phyloP scores from a whole-genome alignment of 2,329 filamentous ascomycete genomes.

The Diaporthe sp. region DNA sequence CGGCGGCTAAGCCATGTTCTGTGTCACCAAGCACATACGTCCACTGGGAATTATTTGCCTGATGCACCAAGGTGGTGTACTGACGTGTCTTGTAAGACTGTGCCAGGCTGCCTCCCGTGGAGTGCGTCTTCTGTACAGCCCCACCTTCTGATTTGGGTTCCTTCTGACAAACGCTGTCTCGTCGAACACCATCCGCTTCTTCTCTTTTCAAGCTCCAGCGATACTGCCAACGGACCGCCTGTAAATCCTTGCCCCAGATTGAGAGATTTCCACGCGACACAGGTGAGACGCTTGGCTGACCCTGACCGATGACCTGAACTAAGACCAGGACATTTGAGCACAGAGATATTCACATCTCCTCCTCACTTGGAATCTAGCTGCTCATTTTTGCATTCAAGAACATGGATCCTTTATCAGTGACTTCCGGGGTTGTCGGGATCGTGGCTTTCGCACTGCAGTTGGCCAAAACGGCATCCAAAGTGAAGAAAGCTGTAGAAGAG shows the following conservation, averaged over 20 bases:
- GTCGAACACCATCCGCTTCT: too few species aligned
- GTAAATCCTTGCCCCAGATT: too few species aligned
- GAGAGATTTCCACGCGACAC: too few species aligned
- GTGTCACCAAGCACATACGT: neutral
- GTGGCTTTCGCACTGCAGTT: constrained; percentile 1
- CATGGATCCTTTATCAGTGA: constrained; percentile 1
- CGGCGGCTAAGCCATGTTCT: neutral
- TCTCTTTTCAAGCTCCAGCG: too few species aligned
- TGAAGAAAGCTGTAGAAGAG: neutral
- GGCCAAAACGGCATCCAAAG: neutral
- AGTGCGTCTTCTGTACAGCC: too few species aligned
- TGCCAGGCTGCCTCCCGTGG: neutral
- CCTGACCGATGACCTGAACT: neutral
- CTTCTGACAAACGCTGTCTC: too few species aligned
- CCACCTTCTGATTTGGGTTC: too few species aligned
- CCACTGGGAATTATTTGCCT: neutral
- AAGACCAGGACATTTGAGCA: too few species aligned
- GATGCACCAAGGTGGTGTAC: neutral
- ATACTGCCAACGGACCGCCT: too few species aligned
- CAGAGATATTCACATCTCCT: neutral
- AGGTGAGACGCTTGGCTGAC: neutral
- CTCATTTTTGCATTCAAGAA: neutral
- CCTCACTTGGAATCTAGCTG: neutral
- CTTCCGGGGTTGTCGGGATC: constrained; percentile 1
- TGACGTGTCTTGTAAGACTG: neutral